Conservation (phyloP, 352 stramenopile genomes). For the Globisporangium lucens region DNA sequence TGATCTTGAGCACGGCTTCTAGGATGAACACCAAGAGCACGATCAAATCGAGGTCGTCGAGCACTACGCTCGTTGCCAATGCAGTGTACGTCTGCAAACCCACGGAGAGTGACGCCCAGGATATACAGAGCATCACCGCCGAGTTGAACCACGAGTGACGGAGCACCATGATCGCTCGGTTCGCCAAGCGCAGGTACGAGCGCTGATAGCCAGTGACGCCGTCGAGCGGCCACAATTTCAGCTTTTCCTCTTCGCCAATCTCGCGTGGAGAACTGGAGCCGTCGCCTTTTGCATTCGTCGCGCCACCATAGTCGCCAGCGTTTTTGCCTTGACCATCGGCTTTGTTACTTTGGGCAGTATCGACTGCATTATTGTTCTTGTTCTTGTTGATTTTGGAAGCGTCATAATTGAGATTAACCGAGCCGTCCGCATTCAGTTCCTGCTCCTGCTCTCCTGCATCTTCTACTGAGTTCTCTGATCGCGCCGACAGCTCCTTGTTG, state of each 20-base stretch:
- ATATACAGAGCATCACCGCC: slow-evolving; percentile 71
- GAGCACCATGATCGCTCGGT: slow-evolving; percentile 41
- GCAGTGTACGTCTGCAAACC: slow-evolving; percentile 74
- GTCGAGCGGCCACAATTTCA: slow-evolving; percentile 33
- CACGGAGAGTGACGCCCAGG: slow-evolving; percentile 76
- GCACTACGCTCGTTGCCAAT: slow-evolving; percentile 32
- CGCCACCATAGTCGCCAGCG: not conserved
- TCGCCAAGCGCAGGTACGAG: slow-evolving; percentile 36
- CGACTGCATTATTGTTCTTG: not conserved
- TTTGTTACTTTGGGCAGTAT: not conserved
- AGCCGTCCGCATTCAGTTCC: slow-evolving; percentile 12
- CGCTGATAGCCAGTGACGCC: slow-evolving; percentile 29
- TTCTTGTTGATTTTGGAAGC: not conserved
- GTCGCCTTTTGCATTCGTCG: not conserved
- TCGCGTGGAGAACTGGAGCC: not conserved
- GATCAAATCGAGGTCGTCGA: slow-evolving; percentile 62
- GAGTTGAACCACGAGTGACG: slow-evolving; percentile 63
- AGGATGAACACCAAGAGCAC: slow-evolving; percentile 78
- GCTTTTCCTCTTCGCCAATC: slow-evolving; percentile 21
- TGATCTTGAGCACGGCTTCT: slow-evolving; percentile 74
- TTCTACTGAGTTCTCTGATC: slow-evolving; percentile 10
- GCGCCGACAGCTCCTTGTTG: slow-evolving; percentile 6
- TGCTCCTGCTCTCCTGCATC: slow-evolving; percentile 21
- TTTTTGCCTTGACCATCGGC: not conserved
- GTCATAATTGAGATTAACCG: not conserved